Percentiles rank a stretch among this genome's conserved stretches.
These are phyloP conservation scores for Fusarium nelsonii DNA, from an alignment of 2,329 filamentous ascomycete genomes.

Conservation along the genomic window DNA sequence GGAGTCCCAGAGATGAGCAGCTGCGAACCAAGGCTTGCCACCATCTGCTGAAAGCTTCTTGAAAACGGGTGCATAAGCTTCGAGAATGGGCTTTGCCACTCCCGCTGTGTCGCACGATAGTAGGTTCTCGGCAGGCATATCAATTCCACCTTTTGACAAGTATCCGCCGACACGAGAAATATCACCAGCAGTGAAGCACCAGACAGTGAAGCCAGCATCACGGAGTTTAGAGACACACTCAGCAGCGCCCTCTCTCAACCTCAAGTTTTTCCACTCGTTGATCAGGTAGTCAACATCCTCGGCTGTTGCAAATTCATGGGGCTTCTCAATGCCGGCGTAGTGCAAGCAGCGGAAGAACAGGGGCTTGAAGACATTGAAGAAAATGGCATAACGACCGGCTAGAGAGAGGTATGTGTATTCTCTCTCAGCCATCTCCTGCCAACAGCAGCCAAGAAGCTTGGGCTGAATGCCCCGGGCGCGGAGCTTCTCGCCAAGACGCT, in stretches of 20 bases:
- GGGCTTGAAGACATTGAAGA: neutral
- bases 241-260: neutral
- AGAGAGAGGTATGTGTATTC: neutral
- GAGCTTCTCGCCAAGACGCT: conserved; percentile 1
- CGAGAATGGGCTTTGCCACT: neutral
- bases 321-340: neutral
- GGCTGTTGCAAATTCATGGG: neutral
- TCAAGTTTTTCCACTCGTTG: neutral
- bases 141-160: neutral
- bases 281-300: neutral
- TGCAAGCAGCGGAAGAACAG: neutral
- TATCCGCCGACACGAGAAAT: neutral
- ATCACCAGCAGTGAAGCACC: conserved; percentile 1
- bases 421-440: conserved; percentile 1
- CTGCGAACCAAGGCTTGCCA: neutral
- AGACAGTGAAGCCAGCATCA: neutral
- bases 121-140: conserved; percentile 2
- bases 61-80: neutral
- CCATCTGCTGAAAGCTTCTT: neutral
- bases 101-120: neutral
- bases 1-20: conserved; percentile 1
- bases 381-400: neutral
- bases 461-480: neutral
- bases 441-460: neutral
- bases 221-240: neutral